phyloP scores from a whole-genome alignment of 495 filamentous ascomycete genomes.

The Parmelia sp. region DNA sequence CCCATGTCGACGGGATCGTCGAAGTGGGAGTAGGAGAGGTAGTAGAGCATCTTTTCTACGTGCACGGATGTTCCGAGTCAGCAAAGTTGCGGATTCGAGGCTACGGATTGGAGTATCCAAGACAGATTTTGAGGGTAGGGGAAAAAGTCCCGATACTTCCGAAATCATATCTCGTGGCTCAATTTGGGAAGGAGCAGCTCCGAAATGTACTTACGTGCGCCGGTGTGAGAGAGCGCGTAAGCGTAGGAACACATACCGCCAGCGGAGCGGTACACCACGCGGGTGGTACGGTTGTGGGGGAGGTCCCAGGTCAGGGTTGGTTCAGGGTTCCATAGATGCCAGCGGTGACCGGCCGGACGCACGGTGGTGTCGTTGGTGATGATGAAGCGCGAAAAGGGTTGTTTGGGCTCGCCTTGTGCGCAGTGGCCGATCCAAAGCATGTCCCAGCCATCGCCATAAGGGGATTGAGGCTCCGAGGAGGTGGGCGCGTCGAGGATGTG shows the following conservation, averaged over 20 bases:
- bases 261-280: neutral
- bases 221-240: neutral
- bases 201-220: too few relatives aligned
- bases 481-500: constrained; percentile 16
- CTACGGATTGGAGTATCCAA: too few relatives aligned
- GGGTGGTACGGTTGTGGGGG: neutral
- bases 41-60: neutral
- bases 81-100: too few relatives aligned
- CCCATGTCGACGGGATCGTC: neutral
- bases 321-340: neutral
- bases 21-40: constrained; percentile 1
- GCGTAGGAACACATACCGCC: neutral
- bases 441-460: constrained; percentile 53
- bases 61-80: too few relatives aligned
- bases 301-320: neutral
- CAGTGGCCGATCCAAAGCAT: constrained; percentile 49
- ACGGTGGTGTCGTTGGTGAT: neutral
- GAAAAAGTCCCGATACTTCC: too few relatives aligned
- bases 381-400: neutral
- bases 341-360: neutral
- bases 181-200: too few relatives aligned
- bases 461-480: constrained; percentile 32
- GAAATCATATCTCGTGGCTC: too few relatives aligned
- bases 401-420: constrained; percentile 15
- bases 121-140: too few relatives aligned